A percentile compares a stretch with the other conserved stretches of the same genome.
These are phyloP conservation scores for Discostella stelligeroides DNA, from an alignment of 108 stramenopile species.

Conservation along the genomic window DNA sequence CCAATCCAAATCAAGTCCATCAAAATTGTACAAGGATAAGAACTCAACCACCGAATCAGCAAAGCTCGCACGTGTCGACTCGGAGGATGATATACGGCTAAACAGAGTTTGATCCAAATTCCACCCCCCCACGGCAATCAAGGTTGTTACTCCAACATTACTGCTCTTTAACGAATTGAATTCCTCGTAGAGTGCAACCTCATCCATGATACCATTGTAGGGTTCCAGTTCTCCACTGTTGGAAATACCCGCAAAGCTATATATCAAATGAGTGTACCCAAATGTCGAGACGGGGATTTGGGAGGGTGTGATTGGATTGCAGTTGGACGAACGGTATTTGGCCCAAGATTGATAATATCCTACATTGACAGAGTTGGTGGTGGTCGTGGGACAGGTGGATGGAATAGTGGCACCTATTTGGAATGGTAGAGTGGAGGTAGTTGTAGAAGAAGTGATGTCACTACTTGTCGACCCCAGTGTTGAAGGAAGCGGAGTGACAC, in stretches of 20 bases:
- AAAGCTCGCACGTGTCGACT: constrained; percentile 10
- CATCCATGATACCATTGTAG: constrained; percentile 37
- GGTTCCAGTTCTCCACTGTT: constrained; percentile 23
- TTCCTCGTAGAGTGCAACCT: constrained; percentile 16
- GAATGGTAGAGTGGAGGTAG: neutral
- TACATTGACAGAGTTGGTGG: constrained; percentile 22
- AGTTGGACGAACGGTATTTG: constrained; percentile 19
- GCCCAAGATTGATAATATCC: constrained; percentile 50
- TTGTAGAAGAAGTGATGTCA: no score
- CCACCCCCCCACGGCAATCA: constrained; percentile 47
- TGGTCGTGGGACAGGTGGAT: constrained; percentile 10
- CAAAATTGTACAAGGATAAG: constrained; percentile 19
- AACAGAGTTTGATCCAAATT: constrained; percentile 42
- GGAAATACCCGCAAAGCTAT: constrained; percentile 38
- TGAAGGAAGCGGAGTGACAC: neutral
- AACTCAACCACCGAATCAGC: constrained; percentile 31
- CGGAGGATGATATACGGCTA: constrained; percentile 9
- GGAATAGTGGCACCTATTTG: neutral
- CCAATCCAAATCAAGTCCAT: constrained; percentile 52
- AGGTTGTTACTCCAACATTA: constrained; percentile 17
- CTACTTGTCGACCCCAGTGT: neutral
- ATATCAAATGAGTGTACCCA: constrained; percentile 39
- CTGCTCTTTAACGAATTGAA: constrained; percentile 36
- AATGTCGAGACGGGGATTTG: constrained; percentile 4
- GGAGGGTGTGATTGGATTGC: constrained; percentile 23